Percentiles rank a stretch among this genome's conserved stretches.
phyloP scores from a whole-genome alignment of 2,329 filamentous ascomycete species.

The Atkinsonella texensis region DNA sequence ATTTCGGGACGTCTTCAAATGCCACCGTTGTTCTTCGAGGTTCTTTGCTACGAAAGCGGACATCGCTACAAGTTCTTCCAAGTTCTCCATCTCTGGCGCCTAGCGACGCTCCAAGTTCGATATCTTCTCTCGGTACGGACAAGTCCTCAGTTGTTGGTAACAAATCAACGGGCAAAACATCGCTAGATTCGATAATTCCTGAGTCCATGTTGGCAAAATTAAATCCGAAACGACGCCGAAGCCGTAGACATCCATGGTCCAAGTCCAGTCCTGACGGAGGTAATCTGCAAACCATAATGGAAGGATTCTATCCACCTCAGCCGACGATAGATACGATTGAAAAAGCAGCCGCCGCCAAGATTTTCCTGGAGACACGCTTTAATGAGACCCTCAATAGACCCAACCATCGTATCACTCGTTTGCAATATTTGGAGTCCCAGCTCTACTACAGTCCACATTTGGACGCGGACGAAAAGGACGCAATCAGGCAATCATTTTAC shows the following conservation, averaged over 20 bases:
- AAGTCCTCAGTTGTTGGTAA: slow-evolving; percentile 14
- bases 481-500: slow-evolving; percentile 46
- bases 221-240: slow-evolving; percentile 14
- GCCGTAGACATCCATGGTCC: slow-evolving; percentile 22
- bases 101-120: slow-evolving; percentile 13
- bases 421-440: slow-evolving; percentile 28
- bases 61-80: slow-evolving; percentile 15
- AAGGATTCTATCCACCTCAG: slow-evolving; percentile 14
- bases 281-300: slow-evolving; percentile 23
- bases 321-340: slow-evolving; percentile 53
- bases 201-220: slow-evolving; percentile 11
- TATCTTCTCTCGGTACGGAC: slow-evolving; percentile 17
- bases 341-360: slow-evolving; percentile 65
- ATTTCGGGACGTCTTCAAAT: slow-evolving; percentile 14
- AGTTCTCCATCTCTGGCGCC: slow-evolving; percentile 10
- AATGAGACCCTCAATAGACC: slow-evolving; percentile 50
- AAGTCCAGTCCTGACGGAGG: slow-evolving; percentile 23
- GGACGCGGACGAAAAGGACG: slow-evolving; percentile 41
- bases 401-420: slow-evolving; percentile 17
- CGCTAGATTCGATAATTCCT: slow-evolving; percentile 20
- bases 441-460: slow-evolving; percentile 44
- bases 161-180: slow-evolving; percentile 21
- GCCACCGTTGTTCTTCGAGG: slow-evolving; percentile 18
- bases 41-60: slow-evolving; percentile 10
- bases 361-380: slow-evolving; percentile 78